Conservation (phyloP, 2,329 filamentous ascomycete genomes). For the Westerdykella aurantiaca region DNA sequence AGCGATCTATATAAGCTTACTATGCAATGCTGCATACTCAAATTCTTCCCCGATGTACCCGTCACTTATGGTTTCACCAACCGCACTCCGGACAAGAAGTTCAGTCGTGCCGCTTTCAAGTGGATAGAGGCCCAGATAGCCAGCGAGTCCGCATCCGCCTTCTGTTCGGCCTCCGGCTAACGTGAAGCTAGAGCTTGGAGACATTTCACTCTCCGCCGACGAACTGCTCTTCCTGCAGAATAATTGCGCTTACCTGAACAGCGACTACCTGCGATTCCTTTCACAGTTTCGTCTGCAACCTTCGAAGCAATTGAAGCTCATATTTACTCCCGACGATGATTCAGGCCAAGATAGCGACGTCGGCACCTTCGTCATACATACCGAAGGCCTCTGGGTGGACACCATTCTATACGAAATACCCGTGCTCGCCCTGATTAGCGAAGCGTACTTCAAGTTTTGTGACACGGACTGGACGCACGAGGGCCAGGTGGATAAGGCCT, state of each 20-base stretch:
- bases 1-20: slow-evolving; percentile 86
- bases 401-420: slow-evolving; percentile 98
- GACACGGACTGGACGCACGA: slow-evolving; percentile 88
- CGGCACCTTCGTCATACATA: slow-evolving; percentile 70
- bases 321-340: slow-evolving; percentile 54
- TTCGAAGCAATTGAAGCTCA: slow-evolving; percentile 68
- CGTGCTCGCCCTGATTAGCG: slow-evolving; percentile 81
- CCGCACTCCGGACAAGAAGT: slow-evolving; percentile 86
- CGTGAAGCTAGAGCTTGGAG: slow-evolving; percentile 60
- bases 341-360: slow-evolving; percentile 59
- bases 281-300: slow-evolving; percentile 76
- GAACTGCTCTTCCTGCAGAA: slow-evolving; percentile 74
- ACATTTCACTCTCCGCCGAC: slow-evolving; percentile 70
- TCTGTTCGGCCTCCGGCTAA: slow-evolving; percentile 5
- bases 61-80: slow-evolving; percentile 96
- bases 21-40: slow-evolving; percentile 86
- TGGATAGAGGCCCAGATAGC: slow-evolving; percentile 83
- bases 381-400: slow-evolving; percentile 82
- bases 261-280: slow-evolving; percentile 75
- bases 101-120: slow-evolving; percentile 72
- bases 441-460: slow-evolving; percentile 96
- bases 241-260: slow-evolving; percentile 73
- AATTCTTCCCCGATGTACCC: slow-evolving; percentile 74
- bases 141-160: slow-evolving; percentile 46
- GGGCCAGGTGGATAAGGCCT: slow-evolving; percentile 79